Conservation (phyloP, 768 basidiomycete genomes). For the Trametes coccinea region DNA sequence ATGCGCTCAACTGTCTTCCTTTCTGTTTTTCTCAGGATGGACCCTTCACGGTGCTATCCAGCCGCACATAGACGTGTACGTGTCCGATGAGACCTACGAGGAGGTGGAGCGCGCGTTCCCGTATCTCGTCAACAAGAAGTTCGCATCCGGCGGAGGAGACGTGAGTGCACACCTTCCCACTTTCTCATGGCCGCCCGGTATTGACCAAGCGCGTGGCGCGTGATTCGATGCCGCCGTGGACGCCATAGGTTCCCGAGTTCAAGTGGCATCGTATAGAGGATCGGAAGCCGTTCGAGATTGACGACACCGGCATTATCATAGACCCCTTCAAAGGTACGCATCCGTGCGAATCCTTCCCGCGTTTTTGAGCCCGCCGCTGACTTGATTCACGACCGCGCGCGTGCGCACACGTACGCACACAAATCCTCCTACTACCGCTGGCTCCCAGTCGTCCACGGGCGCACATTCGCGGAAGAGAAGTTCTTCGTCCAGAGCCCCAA, state of each 20-base stretch:
- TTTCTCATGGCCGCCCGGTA: not conserved
- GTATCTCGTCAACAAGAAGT: conserved; percentile 75
- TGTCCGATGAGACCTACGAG: conserved; percentile 60
- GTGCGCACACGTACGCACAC: not conserved
- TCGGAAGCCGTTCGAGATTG: conserved; percentile 64
- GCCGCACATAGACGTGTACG: conserved; percentile 71
- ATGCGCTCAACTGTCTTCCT: not conserved
- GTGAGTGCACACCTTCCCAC: conserved; percentile 39
- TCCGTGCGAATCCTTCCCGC: not conserved
- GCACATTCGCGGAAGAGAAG: conserved; percentile 50
- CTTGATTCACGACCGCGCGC: not conserved
- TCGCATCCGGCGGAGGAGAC: conserved; percentile 79
- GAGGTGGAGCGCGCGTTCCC: conserved; percentile 76
- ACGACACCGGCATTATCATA: conserved; percentile 59
- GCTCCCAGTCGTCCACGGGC: conserved; percentile 69
- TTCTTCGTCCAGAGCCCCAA: conserved; percentile 43
- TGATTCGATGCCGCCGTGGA: too few relatives aligned
- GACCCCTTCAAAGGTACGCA: conserved; percentile 66
- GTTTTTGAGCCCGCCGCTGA: not conserved
- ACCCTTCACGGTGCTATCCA: conserved; percentile 68
- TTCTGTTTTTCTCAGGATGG: conserved; percentile 55
- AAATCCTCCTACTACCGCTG: too few relatives aligned
- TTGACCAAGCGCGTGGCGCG: conserved; percentile 1
- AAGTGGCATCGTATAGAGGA: conserved; percentile 81
- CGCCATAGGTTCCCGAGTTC: conserved; percentile 71